Evolutionary conservation across 2,329 filamentous ascomycete genomes (phyloP).

Genomic region (Aspergillus niger): DNA sequence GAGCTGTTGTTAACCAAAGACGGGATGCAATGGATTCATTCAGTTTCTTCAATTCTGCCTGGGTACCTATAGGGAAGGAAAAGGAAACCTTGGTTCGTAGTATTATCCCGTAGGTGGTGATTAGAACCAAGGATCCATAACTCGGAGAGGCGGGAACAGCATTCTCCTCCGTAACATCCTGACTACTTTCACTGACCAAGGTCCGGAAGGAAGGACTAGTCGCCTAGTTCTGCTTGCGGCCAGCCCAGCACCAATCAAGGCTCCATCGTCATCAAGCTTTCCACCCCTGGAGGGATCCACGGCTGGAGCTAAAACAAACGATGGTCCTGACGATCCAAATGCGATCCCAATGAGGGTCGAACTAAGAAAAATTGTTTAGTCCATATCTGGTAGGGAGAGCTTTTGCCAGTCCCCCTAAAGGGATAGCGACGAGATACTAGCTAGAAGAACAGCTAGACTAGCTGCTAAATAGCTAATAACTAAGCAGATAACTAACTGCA

Average conservation of each 20-base stretch:
- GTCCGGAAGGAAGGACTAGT: conserved; percentile 3
- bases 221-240: background rate
- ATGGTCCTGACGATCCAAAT: conserved; percentile 7
- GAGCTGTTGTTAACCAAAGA: too few species aligned
- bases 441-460: too few species aligned
- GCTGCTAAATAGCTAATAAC: too few species aligned
- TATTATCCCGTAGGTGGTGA: too few species aligned
- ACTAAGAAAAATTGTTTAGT: background rate
- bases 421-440: too few species aligned
- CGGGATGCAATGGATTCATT: too few species aligned
- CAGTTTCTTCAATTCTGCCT: too few species aligned
- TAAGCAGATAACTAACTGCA: too few species aligned
- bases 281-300: conserved; percentile 5
- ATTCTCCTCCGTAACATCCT: background rate
- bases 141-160: background rate
- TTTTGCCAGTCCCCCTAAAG: too few species aligned
- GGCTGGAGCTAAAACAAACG: conserved; percentile 3
- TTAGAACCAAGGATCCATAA: background rate
- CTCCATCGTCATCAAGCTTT: conserved; percentile 8
- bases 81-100: too few species aligned
- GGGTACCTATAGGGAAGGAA: too few species aligned
- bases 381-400: background rate
- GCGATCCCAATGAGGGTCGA: background rate
- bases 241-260: conserved; percentile 4
- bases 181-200: conserved; percentile 3